phyloP scores from a whole-genome alignment of 768 basidiomycete species.

The Guyanaporus albipodus region DNA sequence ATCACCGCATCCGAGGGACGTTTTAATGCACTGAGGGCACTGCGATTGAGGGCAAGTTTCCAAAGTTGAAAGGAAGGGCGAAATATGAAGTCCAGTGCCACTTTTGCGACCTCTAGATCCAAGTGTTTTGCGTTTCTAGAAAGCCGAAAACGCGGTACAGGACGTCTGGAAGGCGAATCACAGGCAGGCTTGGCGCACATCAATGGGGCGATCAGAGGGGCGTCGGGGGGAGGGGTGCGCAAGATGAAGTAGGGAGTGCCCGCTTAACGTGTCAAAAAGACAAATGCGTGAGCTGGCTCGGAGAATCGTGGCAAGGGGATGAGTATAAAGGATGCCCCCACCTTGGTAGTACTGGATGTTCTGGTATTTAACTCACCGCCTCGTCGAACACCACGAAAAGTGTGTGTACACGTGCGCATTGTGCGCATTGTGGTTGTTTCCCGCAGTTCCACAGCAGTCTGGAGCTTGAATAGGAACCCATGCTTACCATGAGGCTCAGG shows the following conservation, averaged over 20 bases:
- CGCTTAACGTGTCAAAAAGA: slow-evolving; percentile 4
- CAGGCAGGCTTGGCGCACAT: slow-evolving; percentile 13
- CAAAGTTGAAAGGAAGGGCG: slow-evolving; percentile 23
- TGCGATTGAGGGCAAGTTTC: slow-evolving; percentile 12
- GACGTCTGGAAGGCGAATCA: slow-evolving; percentile 9
- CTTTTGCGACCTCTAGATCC: slow-evolving; percentile 17
- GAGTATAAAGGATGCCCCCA: not conserved
- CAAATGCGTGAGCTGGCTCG: not conserved
- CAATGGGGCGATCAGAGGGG: not conserved
- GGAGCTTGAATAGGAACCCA: slow-evolving; percentile 7
- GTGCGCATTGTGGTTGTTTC: no score
- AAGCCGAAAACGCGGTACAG: slow-evolving; percentile 9
- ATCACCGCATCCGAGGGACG: slow-evolving; percentile 8
- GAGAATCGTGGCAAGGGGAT: not conserved
- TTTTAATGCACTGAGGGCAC: slow-evolving; percentile 1
- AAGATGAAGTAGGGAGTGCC: not conserved
- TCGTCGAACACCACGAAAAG: slow-evolving; percentile 2
- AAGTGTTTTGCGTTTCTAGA: slow-evolving; percentile 10
- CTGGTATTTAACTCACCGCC: slow-evolving; percentile 25
- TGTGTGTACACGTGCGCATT: slow-evolving; percentile 17
- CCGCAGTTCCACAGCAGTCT: slow-evolving; percentile 18
- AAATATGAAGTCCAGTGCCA: slow-evolving; percentile 19
- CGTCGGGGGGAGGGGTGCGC: not conserved
- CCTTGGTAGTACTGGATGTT: not conserved
- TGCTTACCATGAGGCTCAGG: slow-evolving; percentile 13